Evolutionary conservation across 2,329 filamentous ascomycete species (phyloP).

Genomic region (Epichloe festucae): DNA sequence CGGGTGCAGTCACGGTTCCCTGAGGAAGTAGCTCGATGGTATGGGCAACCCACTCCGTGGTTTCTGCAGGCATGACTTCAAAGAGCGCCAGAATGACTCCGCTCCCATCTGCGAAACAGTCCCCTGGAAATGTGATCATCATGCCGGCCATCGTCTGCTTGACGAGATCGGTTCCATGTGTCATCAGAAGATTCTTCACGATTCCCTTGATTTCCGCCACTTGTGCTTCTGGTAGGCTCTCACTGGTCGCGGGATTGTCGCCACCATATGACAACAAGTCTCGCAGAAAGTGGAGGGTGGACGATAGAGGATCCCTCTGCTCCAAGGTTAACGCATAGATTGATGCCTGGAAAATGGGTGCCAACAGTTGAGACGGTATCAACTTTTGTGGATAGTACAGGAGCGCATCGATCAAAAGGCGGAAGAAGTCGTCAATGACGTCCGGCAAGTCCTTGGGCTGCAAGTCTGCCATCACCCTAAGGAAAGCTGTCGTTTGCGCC

Average conservation of each 20-base stretch:
- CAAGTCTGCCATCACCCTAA: conserved; percentile 78
- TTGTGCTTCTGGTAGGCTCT: conserved; percentile 41
- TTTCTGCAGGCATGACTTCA: conserved; percentile 69
- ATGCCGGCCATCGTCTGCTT: conserved; percentile 90
- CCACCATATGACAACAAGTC: conserved; percentile 84
- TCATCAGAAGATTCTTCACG: conserved; percentile 57
- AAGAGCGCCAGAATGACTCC: conserved; percentile 86
- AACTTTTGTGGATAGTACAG: conserved; percentile 84
- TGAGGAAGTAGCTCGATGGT: conserved; percentile 75
- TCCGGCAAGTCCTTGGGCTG: conserved; percentile 60
- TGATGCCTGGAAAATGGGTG: conserved; percentile 75
- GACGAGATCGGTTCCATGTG: conserved; percentile 64
- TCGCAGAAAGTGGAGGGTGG: conserved; percentile 83
- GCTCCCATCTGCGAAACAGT: conserved; percentile 90
- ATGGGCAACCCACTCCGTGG: conserved; percentile 66
- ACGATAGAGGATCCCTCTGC: conserved; percentile 81
- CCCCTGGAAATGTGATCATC: conserved; percentile 97
- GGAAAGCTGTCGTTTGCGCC: conserved; percentile 78
- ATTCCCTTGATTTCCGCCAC: conserved; percentile 57
- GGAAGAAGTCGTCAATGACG: conserved; percentile 94
- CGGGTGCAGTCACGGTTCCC: conserved; percentile 66
- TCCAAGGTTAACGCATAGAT: conserved; percentile 78
- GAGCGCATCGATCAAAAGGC: conserved; percentile 78
- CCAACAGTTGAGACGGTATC: conserved; percentile 64
- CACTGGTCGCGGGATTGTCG: conserved; percentile 54